Conservation (phyloP, 2,329 filamentous ascomycete genomes). For the Cordyceps militaris region DNA sequence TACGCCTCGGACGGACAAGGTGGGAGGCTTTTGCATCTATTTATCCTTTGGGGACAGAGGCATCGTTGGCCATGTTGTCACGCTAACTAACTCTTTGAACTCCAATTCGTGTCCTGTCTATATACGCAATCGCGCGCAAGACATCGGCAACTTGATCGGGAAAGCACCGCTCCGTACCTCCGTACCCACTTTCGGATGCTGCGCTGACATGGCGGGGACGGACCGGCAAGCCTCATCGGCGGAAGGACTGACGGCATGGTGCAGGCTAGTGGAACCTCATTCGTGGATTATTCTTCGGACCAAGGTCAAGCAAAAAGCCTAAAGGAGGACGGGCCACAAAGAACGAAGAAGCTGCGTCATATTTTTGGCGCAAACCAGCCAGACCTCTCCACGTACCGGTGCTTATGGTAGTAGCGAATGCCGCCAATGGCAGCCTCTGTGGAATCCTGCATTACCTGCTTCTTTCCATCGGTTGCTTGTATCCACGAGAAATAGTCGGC, state of each 20-base stretch:
- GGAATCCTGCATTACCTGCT: background rate
- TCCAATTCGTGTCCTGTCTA: background rate
- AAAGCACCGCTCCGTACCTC: no score
- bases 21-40: background rate
- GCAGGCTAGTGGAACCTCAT: background rate
- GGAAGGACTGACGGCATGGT: background rate
- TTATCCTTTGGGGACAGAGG: background rate
- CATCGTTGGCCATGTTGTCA: background rate
- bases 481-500: no score
- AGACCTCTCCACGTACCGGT: background rate
- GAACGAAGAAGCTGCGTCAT: no score
- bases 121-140: background rate
- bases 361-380: no score
- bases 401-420: background rate
- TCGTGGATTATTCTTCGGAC: constrained; percentile 9
- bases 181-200: background rate
- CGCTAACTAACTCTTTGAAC: background rate
- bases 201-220: constrained; percentile 9
- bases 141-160: background rate
- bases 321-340: no score
- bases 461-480: background rate
- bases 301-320: no score
- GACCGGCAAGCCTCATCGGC: background rate
- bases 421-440: constrained; percentile 1
- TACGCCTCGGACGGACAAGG: background rate